A percentile compares a stretch with the other conserved stretches of the same genome.
phyloP scores from a whole-genome alignment of 2,329 filamentous ascomycete species.

The Fusarium bactridioides region DNA sequence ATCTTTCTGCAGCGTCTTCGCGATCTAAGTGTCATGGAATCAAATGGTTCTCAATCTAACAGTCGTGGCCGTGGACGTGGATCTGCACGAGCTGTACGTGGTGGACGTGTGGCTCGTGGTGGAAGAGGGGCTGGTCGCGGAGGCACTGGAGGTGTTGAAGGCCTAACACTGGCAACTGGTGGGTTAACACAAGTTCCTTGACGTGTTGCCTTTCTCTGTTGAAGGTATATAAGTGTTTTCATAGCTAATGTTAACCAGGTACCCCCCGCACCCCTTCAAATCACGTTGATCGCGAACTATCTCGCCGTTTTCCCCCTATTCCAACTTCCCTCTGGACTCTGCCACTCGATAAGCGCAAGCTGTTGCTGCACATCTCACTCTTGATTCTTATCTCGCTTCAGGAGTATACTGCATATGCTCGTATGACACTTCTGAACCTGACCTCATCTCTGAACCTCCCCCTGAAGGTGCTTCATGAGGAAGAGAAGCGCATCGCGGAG shows the following conservation, averaged over 20 bases:
- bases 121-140: conserved; percentile 44
- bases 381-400: conserved; percentile 79
- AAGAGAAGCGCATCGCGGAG: conserved; percentile 78
- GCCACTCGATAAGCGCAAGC: conserved; percentile 66
- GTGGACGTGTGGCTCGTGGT: conserved; percentile 44
- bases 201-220: neutral
- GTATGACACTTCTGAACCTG: conserved; percentile 74
- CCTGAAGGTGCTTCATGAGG: conserved; percentile 68
- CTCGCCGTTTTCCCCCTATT: conserved; percentile 64
- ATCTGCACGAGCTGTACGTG: conserved; percentile 38
- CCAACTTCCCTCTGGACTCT: conserved; percentile 68
- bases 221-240: neutral
- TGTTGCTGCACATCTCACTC: conserved; percentile 76
- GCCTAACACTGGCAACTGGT: conserved; percentile 49
- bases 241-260: conserved; percentile 34
- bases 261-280: conserved; percentile 52
- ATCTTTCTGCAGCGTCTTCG: conserved; percentile 74
- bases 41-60: conserved; percentile 34
- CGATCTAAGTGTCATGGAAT: conserved; percentile 67
- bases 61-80: conserved; percentile 49
- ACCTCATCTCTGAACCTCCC: conserved; percentile 76
- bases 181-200: conserved; percentile 20
- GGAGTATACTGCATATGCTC: conserved; percentile 77
- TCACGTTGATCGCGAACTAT: conserved; percentile 57
- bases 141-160: conserved; percentile 36